Conservation (phyloP, 2,329 filamentous ascomycete genomes). For the Arthrobotrys musiformis region DNA sequence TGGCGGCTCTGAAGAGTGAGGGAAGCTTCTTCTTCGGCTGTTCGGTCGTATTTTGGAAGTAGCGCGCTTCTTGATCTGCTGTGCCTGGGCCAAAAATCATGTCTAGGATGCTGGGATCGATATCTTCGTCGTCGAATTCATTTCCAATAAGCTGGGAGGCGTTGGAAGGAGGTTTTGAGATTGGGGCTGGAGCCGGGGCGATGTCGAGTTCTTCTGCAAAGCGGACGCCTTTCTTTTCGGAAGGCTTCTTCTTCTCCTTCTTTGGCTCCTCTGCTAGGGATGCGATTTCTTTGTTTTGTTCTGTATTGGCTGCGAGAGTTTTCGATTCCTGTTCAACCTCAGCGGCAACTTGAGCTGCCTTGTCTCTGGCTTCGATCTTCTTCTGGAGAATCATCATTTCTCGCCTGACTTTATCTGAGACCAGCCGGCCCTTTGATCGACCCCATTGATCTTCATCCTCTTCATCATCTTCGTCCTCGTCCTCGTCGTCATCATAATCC, state of each 20-base stretch:
- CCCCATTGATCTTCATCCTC: conserved; percentile 81
- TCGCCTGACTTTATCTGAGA: conserved; percentile 41
- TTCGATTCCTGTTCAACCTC: conserved; percentile 20
- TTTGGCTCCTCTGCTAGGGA: conserved; percentile 56
- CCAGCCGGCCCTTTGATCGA: conserved; percentile 68
- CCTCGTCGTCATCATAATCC: conserved; percentile 66
- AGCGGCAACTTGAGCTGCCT: conserved; percentile 37
- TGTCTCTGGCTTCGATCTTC: conserved; percentile 49
- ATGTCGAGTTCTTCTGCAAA: conserved; percentile 81
- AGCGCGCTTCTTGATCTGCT: conserved; percentile 45
- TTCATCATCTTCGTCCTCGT: conserved; percentile 68
- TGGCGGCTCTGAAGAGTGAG: conserved; percentile 45
- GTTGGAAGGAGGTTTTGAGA: conserved; percentile 59
- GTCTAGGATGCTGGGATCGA: conserved; percentile 49
- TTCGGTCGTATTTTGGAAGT: conserved; percentile 45
- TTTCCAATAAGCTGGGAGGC: conserved; percentile 39
- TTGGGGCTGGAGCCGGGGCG: conserved; percentile 65
- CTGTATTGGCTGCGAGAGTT: not conserved
- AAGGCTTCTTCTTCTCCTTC: conserved; percentile 55
- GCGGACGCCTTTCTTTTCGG: conserved; percentile 76
- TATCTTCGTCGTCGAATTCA: conserved; percentile 53
- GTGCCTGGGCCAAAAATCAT: conserved; percentile 51
- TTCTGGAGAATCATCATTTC: conserved; percentile 52
- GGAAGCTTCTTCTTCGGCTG: conserved; percentile 48
- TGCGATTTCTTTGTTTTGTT: conserved; percentile 37